Conservation (phyloP, 164 flowering plant genomes). For the Litsea cubeba region DNA sequence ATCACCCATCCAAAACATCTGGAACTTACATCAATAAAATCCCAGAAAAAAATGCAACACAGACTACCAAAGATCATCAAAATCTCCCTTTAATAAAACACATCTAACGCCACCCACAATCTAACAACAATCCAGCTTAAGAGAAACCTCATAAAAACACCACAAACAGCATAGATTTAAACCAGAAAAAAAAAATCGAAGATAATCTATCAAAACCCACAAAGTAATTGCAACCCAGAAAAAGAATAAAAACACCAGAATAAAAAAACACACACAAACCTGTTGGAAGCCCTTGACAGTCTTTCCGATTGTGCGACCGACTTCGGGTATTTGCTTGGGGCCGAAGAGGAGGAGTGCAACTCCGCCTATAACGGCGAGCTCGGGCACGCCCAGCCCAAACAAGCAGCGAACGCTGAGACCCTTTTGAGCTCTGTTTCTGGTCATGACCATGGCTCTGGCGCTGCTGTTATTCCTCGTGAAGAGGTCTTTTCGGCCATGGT, state of each 20-base stretch:
- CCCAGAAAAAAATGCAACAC: too few relatives aligned
- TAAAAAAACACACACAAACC: constrained; percentile 33
- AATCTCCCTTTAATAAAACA: too few relatives aligned
- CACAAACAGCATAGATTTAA: too few relatives aligned
- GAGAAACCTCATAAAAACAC: too few relatives aligned
- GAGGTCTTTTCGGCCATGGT: constrained; percentile 6
- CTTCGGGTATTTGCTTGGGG: constrained; percentile 80
- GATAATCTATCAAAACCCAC: not conserved
- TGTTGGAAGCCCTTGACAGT: constrained; percentile 92
- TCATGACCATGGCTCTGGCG: constrained; percentile 8
- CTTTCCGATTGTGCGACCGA: constrained; percentile 81
- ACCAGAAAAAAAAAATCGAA: not conserved
- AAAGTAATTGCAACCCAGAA: not conserved
- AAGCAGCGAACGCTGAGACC: constrained; percentile 53
- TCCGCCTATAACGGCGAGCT: constrained; percentile 86
- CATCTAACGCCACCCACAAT: too few relatives aligned
- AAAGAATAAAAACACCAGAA: not conserved
- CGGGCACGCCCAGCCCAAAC: constrained; percentile 94
- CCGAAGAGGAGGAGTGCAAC: constrained; percentile 84
- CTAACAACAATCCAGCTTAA: too few relatives aligned
- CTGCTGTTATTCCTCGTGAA: constrained; percentile 10
- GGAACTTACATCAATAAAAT: too few relatives aligned
- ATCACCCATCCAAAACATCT: too few relatives aligned
- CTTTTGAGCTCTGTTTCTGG: constrained; percentile 21
- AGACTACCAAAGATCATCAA: too few relatives aligned